Conservation (phyloP, 495 filamentous ascomycete genomes). For the Aspergillus leporis region DNA sequence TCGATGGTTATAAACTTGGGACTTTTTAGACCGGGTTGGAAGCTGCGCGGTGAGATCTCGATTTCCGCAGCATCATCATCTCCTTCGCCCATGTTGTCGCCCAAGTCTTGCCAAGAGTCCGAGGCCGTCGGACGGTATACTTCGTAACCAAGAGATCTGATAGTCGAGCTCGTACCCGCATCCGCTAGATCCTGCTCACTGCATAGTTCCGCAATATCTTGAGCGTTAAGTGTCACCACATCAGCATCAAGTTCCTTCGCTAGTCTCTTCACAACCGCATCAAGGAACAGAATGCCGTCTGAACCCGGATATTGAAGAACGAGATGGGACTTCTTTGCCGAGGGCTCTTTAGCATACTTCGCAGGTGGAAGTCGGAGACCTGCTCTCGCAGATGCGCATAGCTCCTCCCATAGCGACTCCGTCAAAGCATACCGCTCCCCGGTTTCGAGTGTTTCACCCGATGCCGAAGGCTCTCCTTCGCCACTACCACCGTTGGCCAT, state of each 20-base stretch:
- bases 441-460: constrained; percentile 12
- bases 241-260: constrained; percentile 68
- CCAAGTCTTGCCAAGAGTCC: constrained; percentile 36
- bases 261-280: constrained; percentile 57
- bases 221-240: constrained; percentile 72
- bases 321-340: constrained; percentile 62
- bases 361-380: constrained; percentile 40
- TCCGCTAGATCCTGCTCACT: constrained; percentile 64
- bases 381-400: constrained; percentile 42
- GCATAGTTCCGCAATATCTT: constrained; percentile 77
- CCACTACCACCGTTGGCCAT: constrained; percentile 27
- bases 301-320: constrained; percentile 65
- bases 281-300: constrained; percentile 57
- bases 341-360: constrained; percentile 48
- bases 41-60: constrained; percentile 20
- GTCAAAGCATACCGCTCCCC: constrained; percentile 39
- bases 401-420: constrained; percentile 41
- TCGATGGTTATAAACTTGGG: constrained; percentile 45
- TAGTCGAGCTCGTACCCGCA: constrained; percentile 36
- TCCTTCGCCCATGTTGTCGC: constrained; percentile 33
- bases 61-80: constrained; percentile 44
- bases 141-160: constrained; percentile 68
- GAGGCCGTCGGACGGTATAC: constrained; percentile 40
- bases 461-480: constrained; percentile 18
- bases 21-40: constrained; percentile 21